These are phyloP conservation scores for Citropsis articulata DNA, from an alignment of 345 rosid genomes.

Conservation along the genomic window DNA sequence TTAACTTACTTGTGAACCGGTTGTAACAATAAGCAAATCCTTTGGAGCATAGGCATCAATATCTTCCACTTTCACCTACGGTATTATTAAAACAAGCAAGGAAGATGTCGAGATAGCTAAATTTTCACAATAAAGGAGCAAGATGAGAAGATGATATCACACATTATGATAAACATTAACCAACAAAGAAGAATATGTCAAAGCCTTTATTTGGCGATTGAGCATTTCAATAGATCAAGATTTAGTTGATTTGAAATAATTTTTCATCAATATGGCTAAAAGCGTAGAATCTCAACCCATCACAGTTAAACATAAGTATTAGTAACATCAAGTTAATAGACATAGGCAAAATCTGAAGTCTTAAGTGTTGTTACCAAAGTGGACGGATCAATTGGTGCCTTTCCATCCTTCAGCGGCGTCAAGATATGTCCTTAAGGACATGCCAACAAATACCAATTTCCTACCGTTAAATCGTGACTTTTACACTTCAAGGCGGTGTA, in stretches of 20 bases:
- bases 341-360: neutral
- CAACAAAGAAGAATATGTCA: constrained; percentile 1
- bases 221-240: neutral
- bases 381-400: constrained; percentile 94
- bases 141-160: neutral
- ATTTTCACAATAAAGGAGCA: constrained; percentile 7
- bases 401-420: constrained; percentile 99
- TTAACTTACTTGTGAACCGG: constrained; percentile 92
- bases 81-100: constrained; percentile 3
- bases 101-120: constrained; percentile 10
- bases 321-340: neutral
- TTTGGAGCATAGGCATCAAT: constrained; percentile 94
- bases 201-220: neutral
- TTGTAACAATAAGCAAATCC: constrained; percentile 90
- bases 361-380: constrained; percentile 55
- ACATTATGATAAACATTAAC: neutral
- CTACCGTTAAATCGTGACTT: constrained; percentile 95
- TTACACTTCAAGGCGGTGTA: constrained; percentile 94
- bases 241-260: neutral
- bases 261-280: neutral
- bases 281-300: neutral
- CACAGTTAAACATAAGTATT: neutral
- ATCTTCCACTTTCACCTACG: constrained; percentile 89
- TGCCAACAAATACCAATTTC: constrained; percentile 95
- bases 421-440: constrained; percentile 93